phyloP scores from a whole-genome alignment of 2,329 filamentous ascomycete species.

The Exophiala sp. region DNA sequence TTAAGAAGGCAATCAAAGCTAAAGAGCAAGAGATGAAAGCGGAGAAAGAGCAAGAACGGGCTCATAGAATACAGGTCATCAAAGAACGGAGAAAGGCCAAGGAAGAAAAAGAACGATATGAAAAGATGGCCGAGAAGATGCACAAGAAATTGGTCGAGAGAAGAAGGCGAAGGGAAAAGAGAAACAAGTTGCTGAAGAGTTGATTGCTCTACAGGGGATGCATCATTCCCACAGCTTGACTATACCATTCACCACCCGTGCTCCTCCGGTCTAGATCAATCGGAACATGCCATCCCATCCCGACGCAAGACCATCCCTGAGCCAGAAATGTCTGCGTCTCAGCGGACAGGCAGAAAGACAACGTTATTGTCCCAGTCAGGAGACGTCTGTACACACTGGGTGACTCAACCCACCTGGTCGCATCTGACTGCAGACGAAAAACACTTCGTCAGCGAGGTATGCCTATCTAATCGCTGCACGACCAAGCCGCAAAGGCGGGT shows the following conservation, averaged over 20 bases:
- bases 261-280: no score
- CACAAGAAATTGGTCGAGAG: conserved; percentile 91
- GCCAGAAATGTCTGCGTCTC: no score
- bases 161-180: conserved; percentile 90
- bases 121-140: conserved; percentile 96
- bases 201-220: conserved; percentile 7
- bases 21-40: conserved; percentile 94
- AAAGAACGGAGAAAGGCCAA: conserved; percentile 82
- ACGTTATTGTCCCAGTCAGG: no score
- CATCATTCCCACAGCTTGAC: not conserved
- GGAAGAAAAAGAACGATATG: conserved; percentile 87
- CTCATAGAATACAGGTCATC: conserved; percentile 72
- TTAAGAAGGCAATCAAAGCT: conserved; percentile 72
- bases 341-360: no score
- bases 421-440: no score
- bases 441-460: no score
- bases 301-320: no score
- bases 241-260: not conserved
- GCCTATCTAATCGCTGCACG: no score
- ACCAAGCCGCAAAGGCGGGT: no score
- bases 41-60: conserved; percentile 80
- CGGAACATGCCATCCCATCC: no score
- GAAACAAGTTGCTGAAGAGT: conserved; percentile 46
- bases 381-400: no score
- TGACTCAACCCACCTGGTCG: no score